phyloP scores from a whole-genome alignment of 306 rosid species.

The Cucumis melo region DNA sequence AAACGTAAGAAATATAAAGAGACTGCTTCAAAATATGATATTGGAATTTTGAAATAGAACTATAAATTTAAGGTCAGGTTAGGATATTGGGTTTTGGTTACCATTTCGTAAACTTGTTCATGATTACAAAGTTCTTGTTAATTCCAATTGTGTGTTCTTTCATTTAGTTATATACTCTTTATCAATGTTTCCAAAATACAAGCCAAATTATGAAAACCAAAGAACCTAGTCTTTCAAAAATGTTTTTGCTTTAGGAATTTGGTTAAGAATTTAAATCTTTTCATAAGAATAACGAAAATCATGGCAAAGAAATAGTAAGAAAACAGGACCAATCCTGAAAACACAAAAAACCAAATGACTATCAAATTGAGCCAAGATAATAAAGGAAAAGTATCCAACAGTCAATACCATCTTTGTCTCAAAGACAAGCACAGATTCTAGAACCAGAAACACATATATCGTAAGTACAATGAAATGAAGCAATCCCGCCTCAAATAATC shows the following conservation, averaged over 20 bases:
- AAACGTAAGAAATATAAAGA: background rate
- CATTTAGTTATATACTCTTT: too few species aligned
- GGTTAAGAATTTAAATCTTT: background rate
- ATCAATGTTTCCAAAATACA: too few species aligned
- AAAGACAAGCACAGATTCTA: background rate
- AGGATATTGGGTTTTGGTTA: background rate
- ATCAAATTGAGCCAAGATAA: background rate
- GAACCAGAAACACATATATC: background rate
- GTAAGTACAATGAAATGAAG: background rate
- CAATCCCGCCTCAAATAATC: background rate
- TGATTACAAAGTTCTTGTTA: background rate
- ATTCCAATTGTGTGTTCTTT: too few species aligned
- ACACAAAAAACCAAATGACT: too few species aligned
- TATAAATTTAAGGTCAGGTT: background rate
- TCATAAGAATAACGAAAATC: background rate
- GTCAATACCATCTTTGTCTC: background rate
- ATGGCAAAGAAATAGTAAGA: background rate
- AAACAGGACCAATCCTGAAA: background rate
- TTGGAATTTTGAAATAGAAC: background rate
- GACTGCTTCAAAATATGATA: background rate
- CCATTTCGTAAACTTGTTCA: background rate
- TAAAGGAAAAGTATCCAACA: background rate
- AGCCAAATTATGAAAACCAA: too few species aligned
- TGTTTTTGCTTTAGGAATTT: background rate
- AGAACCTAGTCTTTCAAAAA: too few species aligned